Percentiles rank a stretch among this genome's conserved stretches.
Evolutionary conservation across 2,329 filamentous ascomycete genomes (phyloP).

Genomic region (Pseudocercospora vitis): DNA sequence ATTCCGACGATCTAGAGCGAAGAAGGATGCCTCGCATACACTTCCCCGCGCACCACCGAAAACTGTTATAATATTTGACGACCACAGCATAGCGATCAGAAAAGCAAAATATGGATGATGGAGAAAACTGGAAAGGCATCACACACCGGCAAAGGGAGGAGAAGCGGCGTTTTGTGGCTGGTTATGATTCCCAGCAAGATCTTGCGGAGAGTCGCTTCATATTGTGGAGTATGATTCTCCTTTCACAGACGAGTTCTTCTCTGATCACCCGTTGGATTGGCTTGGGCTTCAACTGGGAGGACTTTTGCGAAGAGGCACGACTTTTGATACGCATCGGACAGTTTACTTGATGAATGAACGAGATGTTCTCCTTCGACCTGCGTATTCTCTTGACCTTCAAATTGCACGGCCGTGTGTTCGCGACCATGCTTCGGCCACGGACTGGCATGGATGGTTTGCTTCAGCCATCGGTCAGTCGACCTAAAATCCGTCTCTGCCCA

Average conservation of each 20-base stretch:
- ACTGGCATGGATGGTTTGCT: not conserved
- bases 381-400: not conserved
- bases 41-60: not conserved
- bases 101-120: not conserved
- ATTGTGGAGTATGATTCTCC: not conserved
- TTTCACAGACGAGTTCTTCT: not conserved
- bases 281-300: not conserved
- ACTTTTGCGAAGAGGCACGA: not conserved
- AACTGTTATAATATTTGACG: conserved; percentile 1
- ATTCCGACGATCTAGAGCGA: conserved; percentile 3
- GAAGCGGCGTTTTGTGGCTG: not conserved
- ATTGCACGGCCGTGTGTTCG: not conserved
- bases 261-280: no score
- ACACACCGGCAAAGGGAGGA: not conserved
- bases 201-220: not conserved
- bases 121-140: not conserved
- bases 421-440: not conserved
- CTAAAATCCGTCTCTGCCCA: not conserved
- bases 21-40: not conserved
- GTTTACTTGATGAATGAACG: not conserved
- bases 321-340: not conserved
- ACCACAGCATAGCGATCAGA: conserved; percentile 8
- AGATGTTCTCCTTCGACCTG: not conserved
- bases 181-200: conserved; percentile 1
- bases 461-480: conserved; percentile 1